phyloP scores from a whole-genome alignment of 1,139 yeast species.

The Debaryomycetaceae sp. region DNA sequence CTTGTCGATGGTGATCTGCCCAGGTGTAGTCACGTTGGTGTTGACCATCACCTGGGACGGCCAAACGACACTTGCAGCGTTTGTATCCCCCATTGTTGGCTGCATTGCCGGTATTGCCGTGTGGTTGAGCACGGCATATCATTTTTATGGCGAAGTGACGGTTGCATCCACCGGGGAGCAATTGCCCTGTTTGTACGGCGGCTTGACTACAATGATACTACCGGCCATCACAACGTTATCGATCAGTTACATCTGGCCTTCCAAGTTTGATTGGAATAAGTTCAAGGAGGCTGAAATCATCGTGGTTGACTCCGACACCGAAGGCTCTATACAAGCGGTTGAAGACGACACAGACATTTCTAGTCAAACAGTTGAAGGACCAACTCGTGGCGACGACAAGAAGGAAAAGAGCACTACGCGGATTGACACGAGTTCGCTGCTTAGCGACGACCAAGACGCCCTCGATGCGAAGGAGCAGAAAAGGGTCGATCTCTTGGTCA shows the following conservation, averaged over 20 bases:
- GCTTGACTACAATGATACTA: conserved; percentile 26
- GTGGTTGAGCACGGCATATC: conserved; percentile 24
- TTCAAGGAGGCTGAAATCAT: conserved; percentile 20
- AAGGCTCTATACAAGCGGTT: too few species aligned
- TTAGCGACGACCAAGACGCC: neutral
- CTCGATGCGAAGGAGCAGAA: neutral
- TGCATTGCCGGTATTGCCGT: conserved; percentile 19
- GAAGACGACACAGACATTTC: too few species aligned
- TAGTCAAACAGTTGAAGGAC: too few species aligned
- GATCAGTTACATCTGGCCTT: conserved; percentile 22
- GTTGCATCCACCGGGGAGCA: conserved; percentile 24
- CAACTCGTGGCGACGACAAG: too few species aligned
- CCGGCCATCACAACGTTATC: conserved; percentile 29
- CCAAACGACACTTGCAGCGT: conserved; percentile 25
- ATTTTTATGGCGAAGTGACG: conserved; percentile 21
- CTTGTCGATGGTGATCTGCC: conserved; percentile 30
- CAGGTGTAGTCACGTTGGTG: conserved; percentile 31
- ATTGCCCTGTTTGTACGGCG: conserved; percentile 29
- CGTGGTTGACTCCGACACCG: conserved; percentile 14
- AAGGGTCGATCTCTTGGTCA: conserved; percentile 8
- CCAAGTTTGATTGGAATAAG: conserved; percentile 28
- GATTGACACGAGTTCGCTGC: too few species aligned
- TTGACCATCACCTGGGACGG: conserved; percentile 30
- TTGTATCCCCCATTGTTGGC: conserved; percentile 24
- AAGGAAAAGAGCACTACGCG: too few species aligned